Conservation (phyloP, 495 filamentous ascomycete genomes). For the Hypoxylon crocopeplum region DNA sequence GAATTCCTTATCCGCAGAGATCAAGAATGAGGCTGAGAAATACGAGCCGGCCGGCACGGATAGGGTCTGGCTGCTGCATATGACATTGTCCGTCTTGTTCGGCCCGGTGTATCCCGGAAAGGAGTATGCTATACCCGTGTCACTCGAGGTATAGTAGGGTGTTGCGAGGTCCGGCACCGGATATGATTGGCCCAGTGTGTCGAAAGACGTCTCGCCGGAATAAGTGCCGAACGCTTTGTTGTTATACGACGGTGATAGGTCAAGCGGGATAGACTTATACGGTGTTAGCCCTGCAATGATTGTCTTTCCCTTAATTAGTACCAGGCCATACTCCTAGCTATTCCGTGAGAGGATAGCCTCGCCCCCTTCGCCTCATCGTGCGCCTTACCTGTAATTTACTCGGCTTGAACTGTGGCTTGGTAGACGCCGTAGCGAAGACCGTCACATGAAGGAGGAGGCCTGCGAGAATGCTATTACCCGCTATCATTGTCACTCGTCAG, state of each 20-base stretch:
- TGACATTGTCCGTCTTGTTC: slow-evolving; percentile 50
- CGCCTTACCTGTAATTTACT: slow-evolving; percentile 16
- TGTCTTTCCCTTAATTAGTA: not conserved
- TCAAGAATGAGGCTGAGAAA: slow-evolving; percentile 57
- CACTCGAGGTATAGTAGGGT: slow-evolving; percentile 48
- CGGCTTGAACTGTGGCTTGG: not conserved
- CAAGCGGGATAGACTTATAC: slow-evolving; percentile 37
- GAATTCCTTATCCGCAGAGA: slow-evolving; percentile 49
- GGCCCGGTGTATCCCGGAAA: slow-evolving; percentile 56
- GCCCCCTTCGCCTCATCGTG: not conserved
- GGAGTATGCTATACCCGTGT: slow-evolving; percentile 52
- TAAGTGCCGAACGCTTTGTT: slow-evolving; percentile 54
- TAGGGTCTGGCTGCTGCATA: slow-evolving; percentile 53
- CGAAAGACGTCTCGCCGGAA: slow-evolving; percentile 52
- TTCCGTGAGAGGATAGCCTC: not conserved
- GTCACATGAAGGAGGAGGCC: slow-evolving; percentile 9
- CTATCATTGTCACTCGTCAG: slow-evolving; percentile 15
- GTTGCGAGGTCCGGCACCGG: slow-evolving; percentile 47
- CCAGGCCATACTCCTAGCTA: not conserved
- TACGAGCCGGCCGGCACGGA: slow-evolving; percentile 43
- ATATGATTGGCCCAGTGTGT: slow-evolving; percentile 51
- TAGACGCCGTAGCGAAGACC: not conserved
- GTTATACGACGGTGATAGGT: slow-evolving; percentile 48
- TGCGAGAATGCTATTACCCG: slow-evolving; percentile 7
- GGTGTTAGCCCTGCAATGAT: slow-evolving; percentile 5